These are phyloP conservation scores for Lodderomyces elongisporus DNA, from an alignment of 1,139 yeast genomes.

Conservation along the genomic window DNA sequence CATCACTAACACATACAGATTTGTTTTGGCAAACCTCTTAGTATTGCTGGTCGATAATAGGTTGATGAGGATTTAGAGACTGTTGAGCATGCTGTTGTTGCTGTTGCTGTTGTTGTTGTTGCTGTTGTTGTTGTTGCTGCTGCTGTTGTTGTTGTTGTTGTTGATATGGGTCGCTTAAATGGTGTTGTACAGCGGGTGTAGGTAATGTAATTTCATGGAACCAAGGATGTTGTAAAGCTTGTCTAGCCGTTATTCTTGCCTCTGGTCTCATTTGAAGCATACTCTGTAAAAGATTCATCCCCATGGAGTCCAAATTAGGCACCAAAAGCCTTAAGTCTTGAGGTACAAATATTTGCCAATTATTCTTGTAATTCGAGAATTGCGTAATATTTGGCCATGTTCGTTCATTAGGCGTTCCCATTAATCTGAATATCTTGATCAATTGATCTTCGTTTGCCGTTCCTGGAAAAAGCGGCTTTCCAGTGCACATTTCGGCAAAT, in stretches of 20 bases:
- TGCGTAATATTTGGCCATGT: slow-evolving; percentile 94
- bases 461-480: slow-evolving; percentile 96
- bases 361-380: slow-evolving; percentile 78
- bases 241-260: slow-evolving; percentile 82
- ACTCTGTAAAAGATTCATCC: slow-evolving; percentile 71
- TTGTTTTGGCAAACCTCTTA: neutral
- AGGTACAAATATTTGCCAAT: slow-evolving; percentile 73
- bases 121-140: slow-evolving; percentile 13
- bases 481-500: slow-evolving; percentile 96
- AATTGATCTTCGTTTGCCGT: slow-evolving; percentile 93
- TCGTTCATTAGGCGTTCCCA: slow-evolving; percentile 96
- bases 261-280: slow-evolving; percentile 91
- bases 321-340: slow-evolving; percentile 77
- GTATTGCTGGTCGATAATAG: slow-evolving; percentile 13
- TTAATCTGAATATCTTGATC: slow-evolving; percentile 76
- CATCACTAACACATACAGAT: neutral
- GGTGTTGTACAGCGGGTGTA: slow-evolving; percentile 27
- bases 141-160: slow-evolving; percentile 29
- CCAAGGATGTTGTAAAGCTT: slow-evolving; percentile 94
- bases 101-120: slow-evolving; percentile 7
- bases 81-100: slow-evolving; percentile 10
- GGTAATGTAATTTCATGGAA: slow-evolving; percentile 69
- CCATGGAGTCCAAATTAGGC: slow-evolving; percentile 74
- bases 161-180: slow-evolving; percentile 34
- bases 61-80: slow-evolving; percentile 11